Evolutionary conservation across 805 yeast species (phyloP).

Genomic region (Kodamaea hsintzibuensis): DNA sequence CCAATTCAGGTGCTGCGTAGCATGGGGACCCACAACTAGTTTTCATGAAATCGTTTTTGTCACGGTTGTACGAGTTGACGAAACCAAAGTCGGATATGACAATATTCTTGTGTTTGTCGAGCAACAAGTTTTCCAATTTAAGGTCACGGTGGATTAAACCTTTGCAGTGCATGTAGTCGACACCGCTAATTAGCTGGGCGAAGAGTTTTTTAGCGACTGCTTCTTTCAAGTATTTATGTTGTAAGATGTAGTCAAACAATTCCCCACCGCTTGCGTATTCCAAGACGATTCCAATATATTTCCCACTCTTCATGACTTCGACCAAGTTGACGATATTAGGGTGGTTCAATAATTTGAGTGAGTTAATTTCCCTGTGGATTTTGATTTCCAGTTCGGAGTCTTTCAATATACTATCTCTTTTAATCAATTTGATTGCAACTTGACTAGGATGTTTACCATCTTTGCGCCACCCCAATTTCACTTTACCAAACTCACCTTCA

Average conservation of each 20-base stretch:
- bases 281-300: conserved; percentile 92
- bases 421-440: conserved; percentile 90
- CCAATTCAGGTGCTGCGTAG: conserved; percentile 97
- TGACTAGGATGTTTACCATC: conserved; percentile 76
- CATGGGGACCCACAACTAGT: conserved; percentile 98
- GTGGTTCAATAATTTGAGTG: conserved; percentile 80
- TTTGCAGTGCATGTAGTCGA: conserved; percentile 80
- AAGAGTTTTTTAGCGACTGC: conserved; percentile 81
- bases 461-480: conserved; percentile 93
- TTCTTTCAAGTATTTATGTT: conserved; percentile 85
- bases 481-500: conserved; percentile 98
- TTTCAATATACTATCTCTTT: conserved; percentile 84
- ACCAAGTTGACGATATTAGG: conserved; percentile 92
- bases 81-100: conserved; percentile 92
- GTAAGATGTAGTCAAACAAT: conserved; percentile 86
- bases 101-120: conserved; percentile 85
- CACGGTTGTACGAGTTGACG: conserved; percentile 75
- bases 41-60: conserved; percentile 75
- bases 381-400: conserved; percentile 85
- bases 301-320: conserved; percentile 90
- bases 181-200: conserved; percentile 93
- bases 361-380: conserved; percentile 90
- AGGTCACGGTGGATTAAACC: conserved; percentile 80
- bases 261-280: conserved; percentile 99
- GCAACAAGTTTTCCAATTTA: conserved; percentile 69